Evolutionary conservation across 257 asterid genomes (phyloP).

Genomic region (Solanum piurae): DNA sequence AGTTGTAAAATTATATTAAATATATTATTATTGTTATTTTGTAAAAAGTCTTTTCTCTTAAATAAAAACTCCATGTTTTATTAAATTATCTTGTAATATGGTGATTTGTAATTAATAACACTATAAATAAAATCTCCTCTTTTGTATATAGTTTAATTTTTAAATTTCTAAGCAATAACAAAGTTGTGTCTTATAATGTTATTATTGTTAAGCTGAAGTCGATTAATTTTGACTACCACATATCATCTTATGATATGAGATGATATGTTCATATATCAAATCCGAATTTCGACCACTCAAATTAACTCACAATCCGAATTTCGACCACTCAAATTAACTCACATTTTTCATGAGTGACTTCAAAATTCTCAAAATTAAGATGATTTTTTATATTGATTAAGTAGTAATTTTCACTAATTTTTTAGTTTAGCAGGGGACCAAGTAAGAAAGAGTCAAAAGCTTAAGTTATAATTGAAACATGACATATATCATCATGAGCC

Average conservation of each 20-base stretch:
- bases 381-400: neutral
- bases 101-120: neutral
- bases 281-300: neutral
- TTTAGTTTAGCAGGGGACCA: neutral
- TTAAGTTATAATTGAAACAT: neutral
- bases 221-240: neutral
- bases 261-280: neutral
- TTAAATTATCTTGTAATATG: neutral
- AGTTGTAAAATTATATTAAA: neutral
- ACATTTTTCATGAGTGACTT: neutral
- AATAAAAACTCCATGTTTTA: neutral
- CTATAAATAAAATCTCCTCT: neutral
- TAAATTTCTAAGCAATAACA: neutral
- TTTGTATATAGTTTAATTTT: neutral
- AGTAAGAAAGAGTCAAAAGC: neutral
- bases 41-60: neutral
- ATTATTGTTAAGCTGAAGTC: neutral
- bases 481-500: neutral
- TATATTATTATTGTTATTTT: neutral
- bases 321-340: neutral
- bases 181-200: neutral
- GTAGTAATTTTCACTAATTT: neutral
- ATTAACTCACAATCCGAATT: neutral
- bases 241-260: neutral
- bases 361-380: neutral